A percentile compares a stretch with the other conserved stretches of the same genome.
These are phyloP conservation scores for Panellus pusillus DNA, from an alignment of 768 basidiomycete species.

Conservation along the genomic window DNA sequence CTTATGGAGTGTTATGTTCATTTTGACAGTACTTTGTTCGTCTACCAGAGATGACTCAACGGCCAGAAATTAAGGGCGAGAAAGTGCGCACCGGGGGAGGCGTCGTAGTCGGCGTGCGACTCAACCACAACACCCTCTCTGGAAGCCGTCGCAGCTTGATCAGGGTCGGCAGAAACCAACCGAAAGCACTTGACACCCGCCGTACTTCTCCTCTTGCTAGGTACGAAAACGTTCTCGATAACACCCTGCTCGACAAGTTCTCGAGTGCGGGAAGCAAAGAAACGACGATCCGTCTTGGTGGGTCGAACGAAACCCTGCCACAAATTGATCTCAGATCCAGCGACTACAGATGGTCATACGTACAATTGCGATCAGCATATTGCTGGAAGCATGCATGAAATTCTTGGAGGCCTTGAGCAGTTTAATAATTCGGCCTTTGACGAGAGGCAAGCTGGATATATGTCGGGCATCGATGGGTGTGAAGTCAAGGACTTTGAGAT, in stretches of 20 bases:
- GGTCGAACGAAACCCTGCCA: conserved; percentile 73
- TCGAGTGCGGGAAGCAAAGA: conserved; percentile 73
- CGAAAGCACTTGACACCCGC: conserved; percentile 65
- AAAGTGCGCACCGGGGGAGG: conserved; percentile 30
- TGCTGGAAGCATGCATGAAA: conserved; percentile 68
- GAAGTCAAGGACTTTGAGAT: conserved; percentile 45
- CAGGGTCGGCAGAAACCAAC: conserved; percentile 48
- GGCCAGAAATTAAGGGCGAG: background rate
- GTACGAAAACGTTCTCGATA: conserved; percentile 74
- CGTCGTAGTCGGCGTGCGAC: conserved; percentile 32
- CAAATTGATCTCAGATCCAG: conserved; percentile 3
- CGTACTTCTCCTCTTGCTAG: conserved; percentile 51
- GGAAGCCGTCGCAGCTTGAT: conserved; percentile 26
- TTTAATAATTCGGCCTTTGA: conserved; percentile 70
- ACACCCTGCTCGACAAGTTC: conserved; percentile 72
- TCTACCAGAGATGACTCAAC: conserved; percentile 19
- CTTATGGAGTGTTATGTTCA: conserved; percentile 70
- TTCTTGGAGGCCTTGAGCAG: conserved; percentile 71
- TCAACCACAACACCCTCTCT: conserved; percentile 35
- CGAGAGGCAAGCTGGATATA: conserved; percentile 70
- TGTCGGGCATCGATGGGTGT: conserved; percentile 77
- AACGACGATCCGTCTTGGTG: conserved; percentile 75
- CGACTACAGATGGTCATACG: conserved; percentile 25
- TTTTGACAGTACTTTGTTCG: conserved; percentile 45
- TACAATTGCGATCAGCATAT: conserved; percentile 78